phyloP scores from a whole-genome alignment of 2,329 filamentous ascomycete genomes.

The Massarina eburnea region DNA sequence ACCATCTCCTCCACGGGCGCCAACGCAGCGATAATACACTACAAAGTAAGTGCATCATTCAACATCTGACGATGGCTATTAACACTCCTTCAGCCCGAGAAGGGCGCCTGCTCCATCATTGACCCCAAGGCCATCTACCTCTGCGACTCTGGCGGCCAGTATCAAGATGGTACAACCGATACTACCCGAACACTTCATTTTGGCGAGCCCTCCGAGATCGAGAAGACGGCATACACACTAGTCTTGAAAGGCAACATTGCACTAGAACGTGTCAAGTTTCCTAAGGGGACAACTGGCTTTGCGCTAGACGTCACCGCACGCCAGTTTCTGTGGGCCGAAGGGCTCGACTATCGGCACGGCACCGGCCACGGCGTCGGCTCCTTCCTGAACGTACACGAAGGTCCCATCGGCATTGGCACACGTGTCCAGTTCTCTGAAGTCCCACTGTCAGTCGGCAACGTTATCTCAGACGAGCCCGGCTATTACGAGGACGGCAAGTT shows the following conservation, averaged over 20 bases:
- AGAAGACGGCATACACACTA: conserved; percentile 87
- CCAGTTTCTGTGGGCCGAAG: conserved; percentile 90
- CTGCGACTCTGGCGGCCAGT: conserved; percentile 97
- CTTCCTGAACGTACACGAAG: conserved; percentile 95
- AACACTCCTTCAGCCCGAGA: conserved; percentile 69
- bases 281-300: conserved; percentile 92
- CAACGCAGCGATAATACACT: conserved; percentile 94
- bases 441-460: conserved; percentile 84
- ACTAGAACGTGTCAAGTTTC: conserved; percentile 82
- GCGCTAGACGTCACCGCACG: conserved; percentile 85
- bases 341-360: conserved; percentile 92
- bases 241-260: conserved; percentile 94
- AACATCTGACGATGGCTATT: neutral
- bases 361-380: conserved; percentile 96
- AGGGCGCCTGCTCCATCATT: conserved; percentile 76
- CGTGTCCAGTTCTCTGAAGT: conserved; percentile 90
- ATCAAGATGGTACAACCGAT: conserved; percentile 92
- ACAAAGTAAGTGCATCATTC: conserved; percentile 51
- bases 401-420: conserved; percentile 93
- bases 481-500: conserved; percentile 97
- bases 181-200: conserved; percentile 94
- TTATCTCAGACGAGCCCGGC: conserved; percentile 93
- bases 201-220: conserved; percentile 76
- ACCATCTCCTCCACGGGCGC: conserved; percentile 94
- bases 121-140: conserved; percentile 87